phyloP scores from a whole-genome alignment of 805 yeast species.

The Saccharomycopsis fermentans region DNA sequence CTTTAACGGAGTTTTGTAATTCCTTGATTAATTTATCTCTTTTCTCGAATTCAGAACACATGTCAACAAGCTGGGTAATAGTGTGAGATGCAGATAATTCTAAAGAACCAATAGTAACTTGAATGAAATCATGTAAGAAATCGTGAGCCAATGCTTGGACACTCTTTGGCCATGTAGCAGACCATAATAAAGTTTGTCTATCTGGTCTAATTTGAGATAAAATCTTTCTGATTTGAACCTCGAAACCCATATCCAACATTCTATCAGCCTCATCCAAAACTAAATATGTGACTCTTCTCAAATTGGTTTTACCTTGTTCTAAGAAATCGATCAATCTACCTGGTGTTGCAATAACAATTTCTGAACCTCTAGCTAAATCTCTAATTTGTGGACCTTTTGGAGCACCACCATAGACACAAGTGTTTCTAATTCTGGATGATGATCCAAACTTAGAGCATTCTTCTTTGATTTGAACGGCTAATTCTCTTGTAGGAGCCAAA shows the following conservation, averaged over 20 bases:
- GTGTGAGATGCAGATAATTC: slow-evolving; percentile 96
- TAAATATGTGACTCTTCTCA: slow-evolving; percentile 91
- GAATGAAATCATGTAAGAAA: slow-evolving; percentile 85
- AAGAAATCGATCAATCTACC: slow-evolving; percentile 98
- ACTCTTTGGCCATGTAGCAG: slow-evolving; percentile 99
- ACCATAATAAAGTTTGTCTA: slow-evolving; percentile 99
- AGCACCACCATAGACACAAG: slow-evolving; percentile 99
- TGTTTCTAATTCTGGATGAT: slow-evolving; percentile 88
- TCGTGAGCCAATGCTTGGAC: slow-evolving; percentile 90
- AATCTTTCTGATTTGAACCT: slow-evolving; percentile 98
- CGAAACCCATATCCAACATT: slow-evolving; percentile 99
- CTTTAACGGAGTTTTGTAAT: slow-evolving; percentile 66
- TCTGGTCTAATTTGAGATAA: slow-evolving; percentile 98
- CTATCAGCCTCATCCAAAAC: slow-evolving; percentile 99
- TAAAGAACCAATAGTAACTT: slow-evolving; percentile 92
- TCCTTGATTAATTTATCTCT: slow-evolving; percentile 81
- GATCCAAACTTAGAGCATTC: slow-evolving; percentile 94
- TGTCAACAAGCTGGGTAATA: slow-evolving; percentile 88
- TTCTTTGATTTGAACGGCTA: slow-evolving; percentile 93
- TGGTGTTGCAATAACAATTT: slow-evolving; percentile 90
- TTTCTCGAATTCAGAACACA: slow-evolving; percentile 85
- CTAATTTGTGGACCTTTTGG: slow-evolving; percentile 97
- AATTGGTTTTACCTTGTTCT: slow-evolving; percentile 88
- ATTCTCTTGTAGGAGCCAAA: slow-evolving; percentile 96
- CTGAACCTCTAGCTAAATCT: slow-evolving; percentile 90